Base-by-base conservation (phyloP, 441 rosid species). In the Gossypium lobatum region DNA sequence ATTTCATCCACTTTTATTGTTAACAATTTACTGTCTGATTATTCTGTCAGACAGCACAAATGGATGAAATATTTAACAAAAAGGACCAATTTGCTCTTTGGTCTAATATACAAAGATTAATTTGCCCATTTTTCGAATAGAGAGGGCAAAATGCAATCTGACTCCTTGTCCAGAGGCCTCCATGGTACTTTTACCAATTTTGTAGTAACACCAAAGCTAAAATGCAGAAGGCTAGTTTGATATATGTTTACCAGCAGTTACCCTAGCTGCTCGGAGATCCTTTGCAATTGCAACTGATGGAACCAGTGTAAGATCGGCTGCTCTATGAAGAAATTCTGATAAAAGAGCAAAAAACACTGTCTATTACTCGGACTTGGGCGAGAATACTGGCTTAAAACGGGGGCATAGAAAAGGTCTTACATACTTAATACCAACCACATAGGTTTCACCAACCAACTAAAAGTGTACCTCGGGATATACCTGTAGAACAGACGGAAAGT, bases 391-490 rank as follows among this genome's bases (percentile, higher is more conserved):
- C 25, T 25, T 17, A 60, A 42, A 17, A 34, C 34, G 64, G 11
- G 52, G 59, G 48, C 42, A 37, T 8, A 53, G 37, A 16, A 54
- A 46, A 50, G 61, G 8, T 31, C 67, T 48, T 62, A 73, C 75
- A 13, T 88, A 95, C 99, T 92, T 82, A 95, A 85, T 26, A 95
- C 17, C 80, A 88, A 79, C 99, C 97, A 95, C 99, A 95, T 95
- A n/a, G 99, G 98, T 78, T 78, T 83, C 78, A 95, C 97, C 83
- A 95, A 84, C 99, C 99, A 95, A 82, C 96, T 89, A 83, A 92
- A 95, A 16, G 99, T 93, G 82, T 95, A 95, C 80, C 97, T 88
- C 50, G 99, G 99, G 58, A 95, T 92, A 79, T 95, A 93, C 76
- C 99, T 95, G 88, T 70, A 82, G 64, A 75, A 59, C 59, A 71